A percentile compares a stretch with the other conserved stretches of the same genome.
Evolutionary conservation across 2,329 filamentous ascomycete genomes (phyloP).

Genomic region (Hymenoscyphus linearis): DNA sequence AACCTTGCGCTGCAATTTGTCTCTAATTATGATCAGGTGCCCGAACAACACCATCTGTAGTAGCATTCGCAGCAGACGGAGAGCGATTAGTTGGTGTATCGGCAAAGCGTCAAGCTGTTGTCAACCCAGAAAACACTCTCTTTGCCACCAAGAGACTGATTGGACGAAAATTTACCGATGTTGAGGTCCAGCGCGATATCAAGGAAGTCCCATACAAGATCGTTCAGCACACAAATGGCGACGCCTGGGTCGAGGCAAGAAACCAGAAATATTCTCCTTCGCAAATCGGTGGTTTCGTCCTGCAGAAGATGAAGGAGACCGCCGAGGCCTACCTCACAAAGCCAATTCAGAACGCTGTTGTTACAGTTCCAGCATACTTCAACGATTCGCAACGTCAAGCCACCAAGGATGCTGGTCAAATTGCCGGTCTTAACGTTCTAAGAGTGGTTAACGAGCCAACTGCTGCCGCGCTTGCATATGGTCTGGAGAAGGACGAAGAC

Average conservation of each 20-base stretch:
- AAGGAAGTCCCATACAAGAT: constrained; percentile 99
- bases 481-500: constrained; percentile 91
- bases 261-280: constrained; percentile 95
- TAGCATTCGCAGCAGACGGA: constrained; percentile 91
- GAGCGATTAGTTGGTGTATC: constrained; percentile 96
- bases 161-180: constrained; percentile 91
- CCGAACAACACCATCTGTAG: constrained; percentile 87
- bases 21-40: constrained; percentile 52
- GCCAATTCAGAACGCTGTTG: constrained; percentile 89
- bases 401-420: constrained; percentile 97
- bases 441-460: constrained; percentile 98
- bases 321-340: constrained; percentile 90
- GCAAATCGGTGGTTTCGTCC: constrained; percentile 94
- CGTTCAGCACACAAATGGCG: constrained; percentile 91
- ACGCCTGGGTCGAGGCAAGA: constrained; percentile 91
- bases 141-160: constrained; percentile 99
- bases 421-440: constrained; percentile 90
- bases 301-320: constrained; percentile 99
- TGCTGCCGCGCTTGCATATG: constrained; percentile 90
- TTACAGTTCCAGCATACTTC: constrained; percentile 97
- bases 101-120: constrained; percentile 95
- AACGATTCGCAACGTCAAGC: constrained; percentile 97
- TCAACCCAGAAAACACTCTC: constrained; percentile 97
- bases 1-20: constrained; percentile 9
- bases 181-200: constrained; percentile 92